Evolutionary conservation across 2,329 filamentous ascomycete species (phyloP).

Genomic region (Aspergillus pseudoglaucus): DNA sequence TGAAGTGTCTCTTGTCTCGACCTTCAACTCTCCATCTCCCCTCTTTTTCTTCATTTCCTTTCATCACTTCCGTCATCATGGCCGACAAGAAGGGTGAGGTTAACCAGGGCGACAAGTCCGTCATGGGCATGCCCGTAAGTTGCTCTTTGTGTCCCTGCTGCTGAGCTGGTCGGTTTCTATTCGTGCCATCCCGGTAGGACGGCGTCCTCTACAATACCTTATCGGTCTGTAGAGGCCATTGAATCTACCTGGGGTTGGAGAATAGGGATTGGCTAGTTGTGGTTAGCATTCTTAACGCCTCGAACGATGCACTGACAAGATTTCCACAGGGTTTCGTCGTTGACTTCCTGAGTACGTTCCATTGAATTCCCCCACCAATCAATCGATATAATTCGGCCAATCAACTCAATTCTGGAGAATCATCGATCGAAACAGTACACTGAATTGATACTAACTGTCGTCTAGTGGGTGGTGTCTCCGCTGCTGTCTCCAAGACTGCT

Average conservation of each 20-base stretch:
- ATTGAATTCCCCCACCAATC: constrained; percentile 3
- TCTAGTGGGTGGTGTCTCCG: constrained; percentile 98
- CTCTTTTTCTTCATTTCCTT: constrained; percentile 34
- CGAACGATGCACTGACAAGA: constrained; percentile 22
- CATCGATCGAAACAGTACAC: background rate
- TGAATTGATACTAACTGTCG: constrained; percentile 36
- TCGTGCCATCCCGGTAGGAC: constrained; percentile 4
- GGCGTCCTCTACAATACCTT: background rate
- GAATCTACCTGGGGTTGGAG: constrained; percentile 4
- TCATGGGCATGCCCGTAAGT: constrained; percentile 49
- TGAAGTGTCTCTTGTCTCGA: constrained; percentile 27
- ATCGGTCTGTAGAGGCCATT: background rate
- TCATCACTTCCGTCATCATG: constrained; percentile 41
- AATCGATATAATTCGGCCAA: constrained; percentile 3
- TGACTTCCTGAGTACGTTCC: constrained; percentile 94
- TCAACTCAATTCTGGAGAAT: constrained; percentile 5
- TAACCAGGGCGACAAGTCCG: constrained; percentile 47
- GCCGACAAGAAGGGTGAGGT: constrained; percentile 37
- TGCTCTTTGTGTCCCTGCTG: constrained; percentile 3
- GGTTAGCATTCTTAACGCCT: background rate
- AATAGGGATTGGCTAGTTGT: constrained; percentile 3
- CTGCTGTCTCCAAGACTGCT: constrained; percentile 99
- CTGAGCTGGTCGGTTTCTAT: constrained; percentile 8
- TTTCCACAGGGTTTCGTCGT: constrained; percentile 74
- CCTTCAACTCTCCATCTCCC: constrained; percentile 25